phyloP scores from a whole-genome alignment of 2,329 filamentous ascomycete species.

The Knufia petricola region DNA sequence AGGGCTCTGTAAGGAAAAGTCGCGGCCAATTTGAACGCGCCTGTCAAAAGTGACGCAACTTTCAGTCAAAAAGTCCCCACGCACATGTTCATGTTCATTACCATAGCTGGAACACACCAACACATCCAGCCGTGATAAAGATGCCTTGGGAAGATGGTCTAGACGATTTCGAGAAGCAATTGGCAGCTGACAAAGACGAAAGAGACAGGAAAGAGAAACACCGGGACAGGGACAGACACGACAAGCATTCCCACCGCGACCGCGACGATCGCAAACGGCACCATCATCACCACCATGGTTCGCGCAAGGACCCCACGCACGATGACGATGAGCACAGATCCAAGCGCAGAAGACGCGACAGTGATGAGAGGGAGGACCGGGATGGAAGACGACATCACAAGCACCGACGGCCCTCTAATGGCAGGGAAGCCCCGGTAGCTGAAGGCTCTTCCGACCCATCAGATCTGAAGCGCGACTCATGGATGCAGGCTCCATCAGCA shows the following conservation, averaged over 20 bases:
- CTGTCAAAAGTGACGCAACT: neutral
- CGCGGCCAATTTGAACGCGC: conserved; percentile 7
- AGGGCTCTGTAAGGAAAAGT: neutral
- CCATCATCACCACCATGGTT: conserved; percentile 25
- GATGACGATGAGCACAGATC: conserved; percentile 34
- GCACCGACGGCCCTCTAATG: conserved; percentile 24
- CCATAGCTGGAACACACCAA: neutral
- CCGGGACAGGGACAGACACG: conserved; percentile 36
- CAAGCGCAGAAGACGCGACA: conserved; percentile 32
- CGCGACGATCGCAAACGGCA: conserved; percentile 26
- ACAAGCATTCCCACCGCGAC: conserved; percentile 36
- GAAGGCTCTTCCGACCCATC: conserved; percentile 27
- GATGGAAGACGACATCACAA: conserved; percentile 14
- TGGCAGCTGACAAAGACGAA: conserved; percentile 43
- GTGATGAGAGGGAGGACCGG: conserved; percentile 21
- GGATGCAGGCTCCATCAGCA: conserved; percentile 85
- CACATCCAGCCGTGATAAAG: conserved; percentile 36
- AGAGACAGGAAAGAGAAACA: conserved; percentile 29
- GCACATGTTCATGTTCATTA: neutral
- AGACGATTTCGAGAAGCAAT: conserved; percentile 67
- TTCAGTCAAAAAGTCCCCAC: neutral
- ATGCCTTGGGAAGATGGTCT: conserved; percentile 26
- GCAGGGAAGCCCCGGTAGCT: conserved; percentile 18
- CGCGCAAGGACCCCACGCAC: conserved; percentile 24
- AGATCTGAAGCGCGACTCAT: conserved; percentile 60